phyloP scores from a whole-genome alignment of 2,329 filamentous ascomycete species.

The Sclerotinia minor region DNA sequence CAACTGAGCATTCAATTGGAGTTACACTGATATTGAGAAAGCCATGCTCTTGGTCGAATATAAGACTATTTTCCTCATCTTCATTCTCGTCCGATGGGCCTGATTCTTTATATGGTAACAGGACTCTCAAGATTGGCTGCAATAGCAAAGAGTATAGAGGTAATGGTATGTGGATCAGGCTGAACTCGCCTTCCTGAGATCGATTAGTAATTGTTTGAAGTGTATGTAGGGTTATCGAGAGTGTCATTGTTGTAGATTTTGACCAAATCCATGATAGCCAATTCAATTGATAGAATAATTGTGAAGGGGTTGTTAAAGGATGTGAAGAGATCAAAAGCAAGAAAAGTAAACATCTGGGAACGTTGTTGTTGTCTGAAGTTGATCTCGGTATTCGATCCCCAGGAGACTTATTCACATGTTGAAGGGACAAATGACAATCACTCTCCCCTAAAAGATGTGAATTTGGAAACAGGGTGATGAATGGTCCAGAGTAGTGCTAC shows the following conservation, averaged over 20 bases:
- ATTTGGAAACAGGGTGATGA: conserved; percentile 6
- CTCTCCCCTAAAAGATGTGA: background rate
- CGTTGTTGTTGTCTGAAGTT: conserved; percentile 3
- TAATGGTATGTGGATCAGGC: conserved; percentile 86
- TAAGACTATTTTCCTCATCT: conserved; percentile 48
- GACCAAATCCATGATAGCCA: background rate
- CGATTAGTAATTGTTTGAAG: conserved; percentile 31
- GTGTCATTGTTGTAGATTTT: conserved; percentile 1
- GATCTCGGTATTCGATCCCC: conserved; percentile 1
- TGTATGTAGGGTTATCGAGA: background rate
- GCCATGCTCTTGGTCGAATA: conserved; percentile 60
- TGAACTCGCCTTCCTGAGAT: conserved; percentile 77
- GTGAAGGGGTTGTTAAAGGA: background rate
- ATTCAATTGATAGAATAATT: background rate
- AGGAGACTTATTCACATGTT: conserved; percentile 8
- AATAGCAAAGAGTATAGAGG: conserved; percentile 75
- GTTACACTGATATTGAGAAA: conserved; percentile 95
- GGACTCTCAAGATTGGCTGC: conserved; percentile 81
- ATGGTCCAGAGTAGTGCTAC: background rate
- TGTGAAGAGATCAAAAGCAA: background rate
- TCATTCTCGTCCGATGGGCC: conserved; percentile 38
- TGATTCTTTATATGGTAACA: conserved; percentile 63
- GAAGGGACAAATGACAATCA: background rate
- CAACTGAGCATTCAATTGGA: conserved; percentile 87
- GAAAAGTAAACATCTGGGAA: background rate